These are phyloP conservation scores for Euphorbia peplus DNA, from an alignment of 345 rosid species.

Conservation along the genomic window DNA sequence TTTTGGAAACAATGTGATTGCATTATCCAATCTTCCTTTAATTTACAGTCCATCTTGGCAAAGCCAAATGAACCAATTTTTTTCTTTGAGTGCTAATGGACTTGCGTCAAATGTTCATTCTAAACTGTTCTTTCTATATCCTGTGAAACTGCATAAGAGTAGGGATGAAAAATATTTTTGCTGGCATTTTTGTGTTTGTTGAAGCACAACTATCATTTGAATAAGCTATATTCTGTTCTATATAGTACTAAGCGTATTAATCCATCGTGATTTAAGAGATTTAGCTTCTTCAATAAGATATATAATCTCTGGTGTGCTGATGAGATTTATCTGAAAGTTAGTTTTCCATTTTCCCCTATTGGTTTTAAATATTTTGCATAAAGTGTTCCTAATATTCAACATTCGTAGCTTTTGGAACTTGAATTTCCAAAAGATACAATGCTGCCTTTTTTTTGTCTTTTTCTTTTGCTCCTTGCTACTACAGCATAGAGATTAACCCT, in stretches of 20 bases:
- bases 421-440: not conserved
- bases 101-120: slow-evolving; percentile 19
- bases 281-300: not conserved
- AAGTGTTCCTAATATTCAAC: not conserved
- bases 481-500: no score
- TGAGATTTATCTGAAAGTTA: no score
- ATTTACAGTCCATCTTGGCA: slow-evolving; percentile 25
- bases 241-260: no score
- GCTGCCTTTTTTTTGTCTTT: not conserved
- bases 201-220: not conserved
- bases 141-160: slow-evolving; percentile 29
- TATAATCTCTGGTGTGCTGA: not conserved
- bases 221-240: not conserved
- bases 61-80: slow-evolving; percentile 33
- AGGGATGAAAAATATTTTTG: slow-evolving; percentile 23
- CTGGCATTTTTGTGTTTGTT: not conserved
- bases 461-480: not conserved
- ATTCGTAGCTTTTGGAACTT: not conserved
- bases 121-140: slow-evolving; percentile 11
- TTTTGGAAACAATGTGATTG: not conserved
- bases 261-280: no score
- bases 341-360: no score
- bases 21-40: not conserved
- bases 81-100: slow-evolving; percentile 53
- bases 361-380: no score